Conservation (phyloP, 1,284 basidiomycete genomes). For the Leucoagaricus sp. region DNA sequence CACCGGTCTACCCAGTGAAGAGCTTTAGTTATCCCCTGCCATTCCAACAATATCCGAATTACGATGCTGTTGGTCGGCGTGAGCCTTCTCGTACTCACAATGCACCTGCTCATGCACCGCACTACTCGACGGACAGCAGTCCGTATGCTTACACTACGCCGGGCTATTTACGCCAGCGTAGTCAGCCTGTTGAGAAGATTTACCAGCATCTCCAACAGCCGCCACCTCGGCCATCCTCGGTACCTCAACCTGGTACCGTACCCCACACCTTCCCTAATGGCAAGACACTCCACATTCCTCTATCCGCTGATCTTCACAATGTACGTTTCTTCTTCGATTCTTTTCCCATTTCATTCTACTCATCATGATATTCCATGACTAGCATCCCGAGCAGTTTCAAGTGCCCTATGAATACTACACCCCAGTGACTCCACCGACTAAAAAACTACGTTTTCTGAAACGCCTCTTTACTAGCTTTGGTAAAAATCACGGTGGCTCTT, state of each 20-base stretch:
- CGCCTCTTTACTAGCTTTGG: slow-evolving; percentile 18
- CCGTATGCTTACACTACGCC: slow-evolving; percentile 13
- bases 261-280: slow-evolving; percentile 9
- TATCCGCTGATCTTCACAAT: slow-evolving; percentile 4
- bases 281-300: not conserved
- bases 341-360: not conserved
- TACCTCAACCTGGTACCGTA: slow-evolving; percentile 11
- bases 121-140: slow-evolving; percentile 2
- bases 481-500: slow-evolving; percentile 5
- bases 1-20: not conserved
- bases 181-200: slow-evolving; percentile 1
- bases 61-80: not conserved
- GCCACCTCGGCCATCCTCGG: not conserved
- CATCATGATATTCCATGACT: slow-evolving; percentile 3
- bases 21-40: slow-evolving; percentile 5
- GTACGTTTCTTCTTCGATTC: not conserved
- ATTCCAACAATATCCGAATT: slow-evolving; percentile 10
- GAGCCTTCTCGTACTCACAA: slow-evolving; percentile 9
- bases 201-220: slow-evolving; percentile 5
- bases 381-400: slow-evolving; percentile 12
- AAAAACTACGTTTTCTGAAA: slow-evolving; percentile 16
- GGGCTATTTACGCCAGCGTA: slow-evolving; percentile 11
- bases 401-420: slow-evolving; percentile 12
- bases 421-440: slow-evolving; percentile 6
- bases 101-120: slow-evolving; percentile 8